Evolutionary conservation across 768 basidiomycete species (phyloP), one percentile per base, ranked within the genome.

Genomic region (Suillus brevipes): DNA sequence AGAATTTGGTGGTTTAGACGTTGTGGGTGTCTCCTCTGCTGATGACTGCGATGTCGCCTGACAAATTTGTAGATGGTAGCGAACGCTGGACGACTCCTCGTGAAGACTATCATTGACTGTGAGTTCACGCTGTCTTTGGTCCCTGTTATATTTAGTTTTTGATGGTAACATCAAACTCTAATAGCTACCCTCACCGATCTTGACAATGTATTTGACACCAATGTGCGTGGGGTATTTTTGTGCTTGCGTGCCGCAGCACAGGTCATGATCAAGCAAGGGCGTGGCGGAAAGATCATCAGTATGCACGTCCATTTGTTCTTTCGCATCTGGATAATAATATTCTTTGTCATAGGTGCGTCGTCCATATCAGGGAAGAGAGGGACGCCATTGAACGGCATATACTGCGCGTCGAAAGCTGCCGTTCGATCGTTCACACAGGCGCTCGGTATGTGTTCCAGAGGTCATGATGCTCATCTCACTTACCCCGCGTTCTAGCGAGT

Each of bases 201-300:
- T 64, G 73, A 79, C 36, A 59, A 67, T 2, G 31, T 77, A 2
- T 74, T 77, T 34, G 43, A 68, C 3, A 71, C 79, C 65, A 83
- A 83, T 59, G 70, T 69, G 6, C 70, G 72, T 8, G 80, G 82
- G 1, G 67, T 71, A 0, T 80, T 80, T 42, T 67, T 82, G 1
- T 80, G 80, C 67, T 82, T 81, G 69, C 78, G 79, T 60, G 73
- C 77, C 59, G 81, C 82, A 4, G 81, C 74, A 6, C 53, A 74
- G n/a, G 75, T 78, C 61, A 83, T 83, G 82, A 76, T 82, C 43
- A 72, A 72, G 37, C 81, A 81, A 71, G 80, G 80, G 23, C 67
- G 67, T 4, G 81, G 82, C 6, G 82, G 82, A 0, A 70, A 78
- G 43, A 79, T 83, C 34, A 77, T 83, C 23, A 81, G 82, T 69